Evolutionary conservation across 2,329 filamentous ascomycete genomes (phyloP), one percentile per base, ranked within the genome.

Genomic region (Cercospora nicotianae): DNA sequence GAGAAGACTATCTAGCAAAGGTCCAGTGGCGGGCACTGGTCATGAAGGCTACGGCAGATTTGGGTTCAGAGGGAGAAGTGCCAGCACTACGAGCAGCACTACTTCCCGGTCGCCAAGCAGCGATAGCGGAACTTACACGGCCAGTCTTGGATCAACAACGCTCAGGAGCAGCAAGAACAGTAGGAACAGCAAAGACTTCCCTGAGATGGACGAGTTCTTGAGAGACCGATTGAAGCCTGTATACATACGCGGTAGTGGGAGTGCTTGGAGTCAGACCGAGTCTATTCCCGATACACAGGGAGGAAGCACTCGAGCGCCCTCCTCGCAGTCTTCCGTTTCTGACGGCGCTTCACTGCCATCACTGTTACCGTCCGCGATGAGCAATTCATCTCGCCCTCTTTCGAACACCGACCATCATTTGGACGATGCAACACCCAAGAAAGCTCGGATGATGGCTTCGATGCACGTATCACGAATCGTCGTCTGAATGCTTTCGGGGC

Each of bases 1-100:
- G 42, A 88, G 89, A 8, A 88, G 85, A 70, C 76, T 82, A 7
- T 69, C 82, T 26, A 86, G 91, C 30, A 94, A 93, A 79, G 94
- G 94, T 0, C 94, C 94, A 23, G 88, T 87, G 16, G 94, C 94
- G 48, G 94, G 94, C n/a, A 98, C 94, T 42, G 94, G 94, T 0
- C 93, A 98, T 75, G 94, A 98, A 81, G 91, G 91, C 1, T 94
- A 94, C 74, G 90, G 90, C 0, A 86, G 86, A 65, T 83, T 92
- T 65, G 88, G 89, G 2, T 81, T 84, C 31, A 86, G 89, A 67
- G 86, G 90, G 31, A 86, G 90, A 64, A 92, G 89, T 74, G 87
- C 85, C 67, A 89, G 87, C 74, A 81, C 83, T 20, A 80, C 84
- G 7, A 86, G 83, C 26, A 77, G 82, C n/a, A 84, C 81, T 28